Conservation (phyloP, 805 yeast genomes). For the Pichia sporocuriosa region DNA sequence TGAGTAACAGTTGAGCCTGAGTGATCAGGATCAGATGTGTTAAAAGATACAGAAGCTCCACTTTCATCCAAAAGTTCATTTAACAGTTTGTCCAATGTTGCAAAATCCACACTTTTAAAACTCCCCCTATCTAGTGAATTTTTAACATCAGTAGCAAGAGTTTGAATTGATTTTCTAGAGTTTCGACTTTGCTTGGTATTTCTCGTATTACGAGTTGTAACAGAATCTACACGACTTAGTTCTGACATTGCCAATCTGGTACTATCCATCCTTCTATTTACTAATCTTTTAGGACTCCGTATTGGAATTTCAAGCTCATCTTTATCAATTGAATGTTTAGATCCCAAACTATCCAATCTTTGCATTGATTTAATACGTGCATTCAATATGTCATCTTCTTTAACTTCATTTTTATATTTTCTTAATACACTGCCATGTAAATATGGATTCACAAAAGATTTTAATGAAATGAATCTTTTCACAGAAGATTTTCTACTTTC, state of each 20-base stretch:
- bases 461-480: not conserved
- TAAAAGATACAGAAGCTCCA: no score
- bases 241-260: no score
- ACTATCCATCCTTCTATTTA: no score
- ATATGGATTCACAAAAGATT: slow-evolving; percentile 5
- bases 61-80: not conserved
- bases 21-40: no score
- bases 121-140: not conserved
- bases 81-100: slow-evolving; percentile 5
- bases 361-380: not conserved
- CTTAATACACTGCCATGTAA: slow-evolving; percentile 6
- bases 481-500: slow-evolving; percentile 4
- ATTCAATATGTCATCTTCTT: slow-evolving; percentile 2
- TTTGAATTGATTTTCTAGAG: slow-evolving; percentile 1
- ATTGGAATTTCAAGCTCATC: slow-evolving; percentile 11
- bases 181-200: not conserved
- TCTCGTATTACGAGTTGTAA: not conserved
- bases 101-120: slow-evolving; percentile 9
- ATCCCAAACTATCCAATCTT: no score
- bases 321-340: not conserved
- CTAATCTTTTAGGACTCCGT: slow-evolving; percentile 13
- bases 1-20: not conserved
- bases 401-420: slow-evolving; percentile 5
- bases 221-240: not conserved
- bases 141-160: slow-evolving; percentile 2